Evolutionary conservation across 148 eudicot genomes (phyloP), one percentile per base, ranked within the genome.

Genomic region (Arbutus unedo): DNA sequence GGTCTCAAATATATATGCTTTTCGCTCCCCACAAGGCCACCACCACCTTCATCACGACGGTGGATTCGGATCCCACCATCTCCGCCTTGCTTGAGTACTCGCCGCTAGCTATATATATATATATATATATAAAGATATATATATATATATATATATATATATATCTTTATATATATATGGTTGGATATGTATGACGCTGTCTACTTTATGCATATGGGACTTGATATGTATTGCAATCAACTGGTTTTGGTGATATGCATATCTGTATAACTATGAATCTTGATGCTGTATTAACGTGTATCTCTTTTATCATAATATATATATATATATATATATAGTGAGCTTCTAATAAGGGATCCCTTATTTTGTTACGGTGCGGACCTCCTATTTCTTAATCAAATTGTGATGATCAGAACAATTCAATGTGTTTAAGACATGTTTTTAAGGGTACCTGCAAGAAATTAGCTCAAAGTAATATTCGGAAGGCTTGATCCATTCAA

Each of bases 21-120:
- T 71, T 56, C 82, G 75, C 56, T 49, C 77, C n/a, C 25, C 43
- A 15, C 70, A 64, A 23, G 41, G 21, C 85, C 54, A 51, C 77
- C 77, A 72, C 70, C 76, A 23, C 71, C 81, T 72, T 31, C 84
- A 72, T 54, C 72, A 78, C 16, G 84, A 45, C 1, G 88, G 71
- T 45, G 84, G 75, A 57, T 76, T 78, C 16, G 86, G 88, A 13
- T 6, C 50, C 47, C 76, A 81, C 23, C 76, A 84, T n/a, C 84
- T 84, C 15, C 82, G 82, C 70, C 88, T 86, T 13, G 85, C 72
- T 62, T 86, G 76, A 79, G 9, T 25, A 23, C 38, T 1, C 1
- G 38, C 38, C 38, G 38, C 38, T 31, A 31, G 38, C 38, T 31
- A 31, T 1, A 31, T 0, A 31, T 31, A 5, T 14, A 48, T 21